Conservation (phyloP, 345 rosid species). For the Leavenworthia alabamica region DNA sequence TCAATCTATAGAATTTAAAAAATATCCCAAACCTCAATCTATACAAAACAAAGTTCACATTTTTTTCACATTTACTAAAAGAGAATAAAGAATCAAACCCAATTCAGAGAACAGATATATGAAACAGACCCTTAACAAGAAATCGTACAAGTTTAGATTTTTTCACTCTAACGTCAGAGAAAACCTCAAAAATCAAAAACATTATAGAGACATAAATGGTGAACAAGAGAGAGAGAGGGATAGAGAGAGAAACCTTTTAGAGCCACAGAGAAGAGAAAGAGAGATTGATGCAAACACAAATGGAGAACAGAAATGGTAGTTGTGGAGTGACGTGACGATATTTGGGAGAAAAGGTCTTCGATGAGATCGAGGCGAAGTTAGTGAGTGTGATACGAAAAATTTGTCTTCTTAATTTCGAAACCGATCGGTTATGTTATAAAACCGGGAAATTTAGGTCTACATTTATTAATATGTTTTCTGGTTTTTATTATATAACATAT, state of each 20-base stretch:
- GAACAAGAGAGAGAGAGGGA: background rate
- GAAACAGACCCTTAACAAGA: background rate
- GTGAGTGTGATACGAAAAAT: background rate
- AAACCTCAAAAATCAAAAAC: background rate
- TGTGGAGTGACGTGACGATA: background rate
- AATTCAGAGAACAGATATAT: background rate
- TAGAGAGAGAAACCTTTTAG: conserved; percentile 14
- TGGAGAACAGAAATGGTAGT: too few relatives aligned
- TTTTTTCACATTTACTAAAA: background rate
- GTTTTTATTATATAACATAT: too few relatives aligned
- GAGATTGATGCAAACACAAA: background rate
- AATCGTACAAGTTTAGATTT: conserved; percentile 7
- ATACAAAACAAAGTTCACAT: background rate
- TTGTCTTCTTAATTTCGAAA: too few relatives aligned
- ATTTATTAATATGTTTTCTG: too few relatives aligned
- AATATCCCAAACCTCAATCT: background rate
- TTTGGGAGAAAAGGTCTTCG: conserved; percentile 23
- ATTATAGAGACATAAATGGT: background rate
- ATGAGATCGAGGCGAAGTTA: conserved; percentile 32
- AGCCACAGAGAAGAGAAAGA: background rate
- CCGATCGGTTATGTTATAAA: too few relatives aligned
- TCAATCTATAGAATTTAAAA: background rate
- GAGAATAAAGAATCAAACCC: background rate
- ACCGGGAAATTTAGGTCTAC: too few relatives aligned
- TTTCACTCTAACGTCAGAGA: background rate